These are phyloP conservation scores for Lasiodiplodia gonubiensis DNA, from an alignment of 2,329 filamentous ascomycete species.

Conservation along the genomic window DNA sequence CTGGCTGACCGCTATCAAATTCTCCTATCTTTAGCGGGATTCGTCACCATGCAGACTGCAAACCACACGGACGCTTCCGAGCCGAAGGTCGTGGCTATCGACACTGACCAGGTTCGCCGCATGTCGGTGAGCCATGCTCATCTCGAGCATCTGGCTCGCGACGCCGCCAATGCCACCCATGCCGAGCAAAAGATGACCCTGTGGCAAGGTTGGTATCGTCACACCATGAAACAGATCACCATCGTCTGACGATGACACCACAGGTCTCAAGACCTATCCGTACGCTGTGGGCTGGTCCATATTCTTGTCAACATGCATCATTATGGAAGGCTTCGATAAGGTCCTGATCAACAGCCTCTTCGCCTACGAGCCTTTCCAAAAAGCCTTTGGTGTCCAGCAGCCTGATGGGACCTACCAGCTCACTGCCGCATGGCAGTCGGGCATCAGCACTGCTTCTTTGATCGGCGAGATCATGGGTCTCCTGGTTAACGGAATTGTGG, in stretches of 20 bases:
- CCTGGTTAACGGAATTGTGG: conserved; percentile 52
- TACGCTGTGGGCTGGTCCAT: conserved; percentile 85
- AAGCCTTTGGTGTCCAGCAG: conserved; percentile 47
- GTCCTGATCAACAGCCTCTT: conserved; percentile 80
- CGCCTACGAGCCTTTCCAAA: conserved; percentile 51
- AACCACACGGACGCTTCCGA: not conserved
- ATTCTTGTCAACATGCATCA: conserved; percentile 83
- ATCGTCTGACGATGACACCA: not conserved
- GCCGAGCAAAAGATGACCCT: conserved; percentile 18
- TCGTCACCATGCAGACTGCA: not conserved
- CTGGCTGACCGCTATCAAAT: not conserved
- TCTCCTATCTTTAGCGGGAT: not conserved
- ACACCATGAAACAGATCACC: not conserved
- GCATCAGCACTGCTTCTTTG: conserved; percentile 52
- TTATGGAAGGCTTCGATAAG: conserved; percentile 89
- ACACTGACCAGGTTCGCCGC: not conserved
- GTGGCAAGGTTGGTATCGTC: not conserved
- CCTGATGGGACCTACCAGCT: conserved; percentile 47
- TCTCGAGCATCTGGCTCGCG: not conserved
- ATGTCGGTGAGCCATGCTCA: conserved; percentile 13
- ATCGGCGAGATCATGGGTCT: conserved; percentile 53
- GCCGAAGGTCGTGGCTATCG: not conserved
- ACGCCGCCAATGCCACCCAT: conserved; percentile 12
- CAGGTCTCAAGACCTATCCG: conserved; percentile 62
- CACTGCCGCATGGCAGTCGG: conserved; percentile 53